phyloP scores from a whole-genome alignment of 345 rosid genomes.

The Conringia planisiliqua region DNA sequence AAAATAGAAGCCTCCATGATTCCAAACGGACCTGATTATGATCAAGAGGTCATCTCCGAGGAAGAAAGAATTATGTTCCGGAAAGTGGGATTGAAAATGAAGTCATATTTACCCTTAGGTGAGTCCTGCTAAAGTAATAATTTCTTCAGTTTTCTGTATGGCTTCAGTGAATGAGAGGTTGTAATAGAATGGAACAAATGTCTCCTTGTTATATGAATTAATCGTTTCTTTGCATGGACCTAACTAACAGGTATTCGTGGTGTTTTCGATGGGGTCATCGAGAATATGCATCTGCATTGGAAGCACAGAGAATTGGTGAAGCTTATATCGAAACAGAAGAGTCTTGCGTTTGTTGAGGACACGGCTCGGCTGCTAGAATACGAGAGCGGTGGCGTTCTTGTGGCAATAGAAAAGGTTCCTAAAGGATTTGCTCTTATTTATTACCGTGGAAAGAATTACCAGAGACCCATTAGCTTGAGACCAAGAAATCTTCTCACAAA shows the following conservation, averaged over 20 bases:
- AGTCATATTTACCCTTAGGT: constrained; percentile 91
- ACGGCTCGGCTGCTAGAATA: constrained; percentile 84
- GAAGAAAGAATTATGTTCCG: constrained; percentile 92
- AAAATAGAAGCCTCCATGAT: constrained; percentile 94
- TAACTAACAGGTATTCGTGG: constrained; percentile 83
- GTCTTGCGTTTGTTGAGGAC: constrained; percentile 87
- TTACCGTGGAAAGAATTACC: constrained; percentile 94
- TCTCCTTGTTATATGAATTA: constrained; percentile 6
- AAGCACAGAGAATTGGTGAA: constrained; percentile 97
- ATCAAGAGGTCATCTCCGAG: constrained; percentile 91
- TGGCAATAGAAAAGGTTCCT: constrained; percentile 88
- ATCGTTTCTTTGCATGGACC: background rate
- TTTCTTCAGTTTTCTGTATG: background rate
- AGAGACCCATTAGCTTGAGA: constrained; percentile 77
- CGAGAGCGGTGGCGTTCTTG: constrained; percentile 96
- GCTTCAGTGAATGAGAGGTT: background rate
- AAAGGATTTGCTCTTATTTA: constrained; percentile 90
- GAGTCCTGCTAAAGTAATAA: constrained; percentile 11
- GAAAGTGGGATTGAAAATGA: constrained; percentile 93
- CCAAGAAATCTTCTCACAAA: constrained; percentile 94
- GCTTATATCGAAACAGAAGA: constrained; percentile 90
- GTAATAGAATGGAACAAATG: background rate
- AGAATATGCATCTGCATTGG: constrained; percentile 99
- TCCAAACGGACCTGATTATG: constrained; percentile 95
- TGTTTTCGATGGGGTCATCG: constrained; percentile 95